These are phyloP conservation scores for Wickerhamomyces bovis DNA, from an alignment of 805 yeast genomes.

Conservation along the genomic window DNA sequence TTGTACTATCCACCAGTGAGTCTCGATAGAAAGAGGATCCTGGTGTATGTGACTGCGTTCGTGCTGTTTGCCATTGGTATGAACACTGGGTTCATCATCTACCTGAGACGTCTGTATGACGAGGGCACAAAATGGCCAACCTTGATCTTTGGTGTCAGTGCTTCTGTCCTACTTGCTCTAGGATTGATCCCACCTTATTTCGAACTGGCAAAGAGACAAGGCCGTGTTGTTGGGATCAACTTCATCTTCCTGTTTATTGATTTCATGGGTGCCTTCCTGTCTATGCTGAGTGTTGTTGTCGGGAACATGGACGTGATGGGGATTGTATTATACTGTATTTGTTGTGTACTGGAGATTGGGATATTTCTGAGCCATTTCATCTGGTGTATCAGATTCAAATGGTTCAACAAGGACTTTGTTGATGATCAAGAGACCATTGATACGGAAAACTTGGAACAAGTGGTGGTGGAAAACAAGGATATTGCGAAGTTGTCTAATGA, in stretches of 20 bases:
- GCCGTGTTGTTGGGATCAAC: constrained; percentile 86
- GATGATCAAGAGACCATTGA: constrained; percentile 9
- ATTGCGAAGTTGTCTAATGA: background rate
- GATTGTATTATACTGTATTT: constrained; percentile 57
- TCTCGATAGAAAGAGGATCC: constrained; percentile 32
- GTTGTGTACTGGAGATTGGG: constrained; percentile 63
- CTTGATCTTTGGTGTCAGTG: constrained; percentile 72
- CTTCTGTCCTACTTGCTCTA: constrained; percentile 65
- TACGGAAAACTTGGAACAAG: constrained; percentile 1
- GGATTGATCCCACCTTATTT: constrained; percentile 90
- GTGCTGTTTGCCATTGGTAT: constrained; percentile 44
- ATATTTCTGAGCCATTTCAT: constrained; percentile 55
- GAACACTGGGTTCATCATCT: constrained; percentile 66
- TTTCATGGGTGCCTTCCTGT: constrained; percentile 75
- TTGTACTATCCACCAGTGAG: constrained; percentile 72
- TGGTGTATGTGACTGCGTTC: constrained; percentile 31
- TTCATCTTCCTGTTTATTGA: constrained; percentile 74
- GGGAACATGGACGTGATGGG: constrained; percentile 69
- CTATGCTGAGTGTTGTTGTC: constrained; percentile 54
- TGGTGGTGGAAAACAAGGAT: background rate
- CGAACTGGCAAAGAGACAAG: constrained; percentile 73
- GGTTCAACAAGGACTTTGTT: constrained; percentile 15
- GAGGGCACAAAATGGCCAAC: constrained; percentile 68
- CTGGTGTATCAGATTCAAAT: constrained; percentile 45
- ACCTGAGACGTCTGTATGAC: constrained; percentile 53